These are phyloP conservation scores for Tetrastigma voinierianum DNA, from an alignment of 164 flowering plant genomes.

Conservation along the genomic window DNA sequence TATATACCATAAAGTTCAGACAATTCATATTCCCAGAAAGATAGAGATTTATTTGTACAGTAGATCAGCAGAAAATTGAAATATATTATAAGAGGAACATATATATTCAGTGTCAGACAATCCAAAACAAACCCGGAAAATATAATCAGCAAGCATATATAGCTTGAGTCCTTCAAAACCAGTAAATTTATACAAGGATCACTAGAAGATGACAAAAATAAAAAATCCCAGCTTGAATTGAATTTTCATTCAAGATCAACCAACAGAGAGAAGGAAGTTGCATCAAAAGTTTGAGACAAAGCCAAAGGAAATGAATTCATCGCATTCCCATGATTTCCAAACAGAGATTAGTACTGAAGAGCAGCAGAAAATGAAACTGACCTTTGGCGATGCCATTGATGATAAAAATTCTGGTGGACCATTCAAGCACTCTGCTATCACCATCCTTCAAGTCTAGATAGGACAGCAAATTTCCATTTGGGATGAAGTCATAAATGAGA, in stretches of 20 bases:
- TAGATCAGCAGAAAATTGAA: too few relatives aligned
- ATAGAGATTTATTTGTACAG: too few relatives aligned
- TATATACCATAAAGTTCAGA: too few relatives aligned
- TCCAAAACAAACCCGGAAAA: too few relatives aligned
- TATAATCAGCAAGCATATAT: too few relatives aligned
- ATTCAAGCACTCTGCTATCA: slow-evolving; percentile 43
- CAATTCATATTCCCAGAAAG: too few relatives aligned
- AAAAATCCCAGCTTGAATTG: neutral
- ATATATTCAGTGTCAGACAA: too few relatives aligned
- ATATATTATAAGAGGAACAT: too few relatives aligned
- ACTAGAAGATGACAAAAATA: neutral
- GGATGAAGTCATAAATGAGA: slow-evolving; percentile 53
- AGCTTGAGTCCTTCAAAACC: too few relatives aligned
- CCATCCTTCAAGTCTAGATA: slow-evolving; percentile 54
- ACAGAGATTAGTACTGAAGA: neutral
- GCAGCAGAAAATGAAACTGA: slow-evolving; percentile 13
- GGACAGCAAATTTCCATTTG: slow-evolving; percentile 46
- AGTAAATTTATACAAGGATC: neutral
- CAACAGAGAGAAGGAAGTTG: neutral
- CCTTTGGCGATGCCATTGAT: slow-evolving; percentile 63
- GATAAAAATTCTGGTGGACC: slow-evolving; percentile 57
- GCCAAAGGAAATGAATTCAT: neutral
- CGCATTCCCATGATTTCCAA: too few relatives aligned
- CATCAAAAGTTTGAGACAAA: neutral
- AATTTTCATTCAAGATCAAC: too few relatives aligned